Percentiles rank a stretch among this genome's conserved stretches.
phyloP scores from a whole-genome alignment of 345 rosid genomes.

The Salix caprea region DNA sequence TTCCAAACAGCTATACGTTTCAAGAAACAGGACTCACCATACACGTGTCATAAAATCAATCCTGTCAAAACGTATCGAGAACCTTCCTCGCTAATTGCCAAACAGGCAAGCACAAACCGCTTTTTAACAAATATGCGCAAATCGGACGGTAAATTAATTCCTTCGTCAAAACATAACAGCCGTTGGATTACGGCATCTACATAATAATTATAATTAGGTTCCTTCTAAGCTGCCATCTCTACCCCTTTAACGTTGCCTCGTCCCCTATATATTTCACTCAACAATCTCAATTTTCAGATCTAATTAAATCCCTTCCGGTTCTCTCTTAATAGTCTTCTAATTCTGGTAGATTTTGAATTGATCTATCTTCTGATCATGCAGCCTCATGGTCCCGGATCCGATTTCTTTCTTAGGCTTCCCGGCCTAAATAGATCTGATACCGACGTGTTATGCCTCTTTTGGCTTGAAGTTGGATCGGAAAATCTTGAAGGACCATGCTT shows the following conservation, averaged over 20 bases:
- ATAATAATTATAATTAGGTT: background rate
- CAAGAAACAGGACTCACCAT: background rate
- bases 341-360: background rate
- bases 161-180: constrained; percentile 10
- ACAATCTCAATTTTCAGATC: background rate
- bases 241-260: background rate
- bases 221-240: background rate
- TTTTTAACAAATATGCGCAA: background rate
- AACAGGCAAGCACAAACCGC: background rate
- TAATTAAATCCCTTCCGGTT: background rate
- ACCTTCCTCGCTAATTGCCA: background rate
- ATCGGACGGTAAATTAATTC: constrained; percentile 21
- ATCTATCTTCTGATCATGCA: background rate
- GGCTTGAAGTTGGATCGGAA: background rate
- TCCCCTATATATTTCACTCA: background rate
- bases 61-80: constrained; percentile 3
- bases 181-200: constrained; percentile 13
- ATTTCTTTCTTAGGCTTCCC: too few relatives aligned
- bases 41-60: constrained; percentile 2
- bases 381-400: background rate
- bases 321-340: background rate
- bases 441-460: too few relatives aligned
- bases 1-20: background rate
- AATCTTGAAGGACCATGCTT: background rate
- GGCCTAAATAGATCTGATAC: background rate